These are phyloP conservation scores for Musa acuminata DNA, from an alignment of 176 grass and related monocot genomes.

Conservation along the genomic window DNA sequence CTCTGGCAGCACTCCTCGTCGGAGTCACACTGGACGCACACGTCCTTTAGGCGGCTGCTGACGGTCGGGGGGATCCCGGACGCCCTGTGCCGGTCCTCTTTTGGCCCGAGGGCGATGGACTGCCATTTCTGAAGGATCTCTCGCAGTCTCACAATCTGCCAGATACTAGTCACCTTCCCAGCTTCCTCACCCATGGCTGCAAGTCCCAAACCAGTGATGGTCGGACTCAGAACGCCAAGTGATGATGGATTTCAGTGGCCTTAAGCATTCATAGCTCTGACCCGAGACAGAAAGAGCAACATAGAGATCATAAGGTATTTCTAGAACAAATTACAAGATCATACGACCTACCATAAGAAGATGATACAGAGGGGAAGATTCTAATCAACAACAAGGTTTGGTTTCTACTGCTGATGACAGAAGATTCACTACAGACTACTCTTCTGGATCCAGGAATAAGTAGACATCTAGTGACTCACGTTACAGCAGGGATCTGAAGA, in stretches of 20 bases:
- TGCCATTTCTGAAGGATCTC: slow-evolving; percentile 78
- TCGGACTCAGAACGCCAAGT: neutral
- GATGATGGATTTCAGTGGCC: neutral
- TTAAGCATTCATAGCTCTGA: too few relatives aligned
- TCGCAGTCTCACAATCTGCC: slow-evolving; percentile 47
- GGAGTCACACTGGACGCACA: slow-evolving; percentile 17
- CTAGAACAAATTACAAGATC: too few relatives aligned
- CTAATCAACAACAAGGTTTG: too few relatives aligned
- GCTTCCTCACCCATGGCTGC: slow-evolving; percentile 35
- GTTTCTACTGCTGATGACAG: too few relatives aligned
- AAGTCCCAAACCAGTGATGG: neutral
- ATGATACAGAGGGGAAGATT: too few relatives aligned
- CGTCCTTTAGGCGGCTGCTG: slow-evolving; percentile 33
- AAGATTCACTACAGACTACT: too few relatives aligned
- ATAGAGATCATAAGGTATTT: too few relatives aligned
- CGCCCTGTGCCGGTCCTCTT: slow-evolving; percentile 3
- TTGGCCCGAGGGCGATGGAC: slow-evolving; percentile 21
- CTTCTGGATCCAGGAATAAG: neutral
- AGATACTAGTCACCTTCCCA: slow-evolving; percentile 29
- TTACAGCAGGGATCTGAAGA: neutral
- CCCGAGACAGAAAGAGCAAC: too few relatives aligned
- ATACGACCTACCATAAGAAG: too few relatives aligned
- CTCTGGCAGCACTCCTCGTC: slow-evolving; percentile 66
- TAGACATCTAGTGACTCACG: neutral
- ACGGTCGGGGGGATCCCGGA: slow-evolving; percentile 30